Conservation (phyloP, 2,329 filamentous ascomycete genomes). For the Aspergillus cejpii region DNA sequence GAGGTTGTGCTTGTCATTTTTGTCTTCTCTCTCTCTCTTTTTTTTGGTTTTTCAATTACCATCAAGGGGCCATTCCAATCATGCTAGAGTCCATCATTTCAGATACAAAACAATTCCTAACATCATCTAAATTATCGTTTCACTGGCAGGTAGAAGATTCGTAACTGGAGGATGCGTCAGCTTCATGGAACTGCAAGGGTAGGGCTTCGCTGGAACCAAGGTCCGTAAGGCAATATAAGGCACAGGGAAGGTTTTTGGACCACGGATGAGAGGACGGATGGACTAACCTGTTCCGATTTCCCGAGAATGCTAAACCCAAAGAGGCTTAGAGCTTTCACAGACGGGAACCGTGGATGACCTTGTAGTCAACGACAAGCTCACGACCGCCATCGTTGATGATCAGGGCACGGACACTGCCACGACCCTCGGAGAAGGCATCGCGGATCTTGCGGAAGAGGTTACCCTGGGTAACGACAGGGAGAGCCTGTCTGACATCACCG, state of each 20-base stretch:
- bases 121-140: not conserved
- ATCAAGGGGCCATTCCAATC: not conserved
- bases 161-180: not conserved
- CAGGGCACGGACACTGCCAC: conserved; percentile 87
- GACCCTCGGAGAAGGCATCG: conserved; percentile 80
- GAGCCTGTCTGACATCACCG: conserved; percentile 93
- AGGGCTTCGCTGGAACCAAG: not conserved
- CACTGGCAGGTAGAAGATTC: not conserved
- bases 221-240: not conserved
- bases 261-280: not conserved
- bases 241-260: too few relatives aligned
- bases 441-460: conserved; percentile 74
- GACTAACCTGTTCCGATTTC: conserved; percentile 1
- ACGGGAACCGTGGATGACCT: conserved; percentile 79
- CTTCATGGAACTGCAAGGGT: not conserved
- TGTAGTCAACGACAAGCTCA: conserved; percentile 97
- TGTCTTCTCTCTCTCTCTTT: not conserved
- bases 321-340: conserved; percentile 43
- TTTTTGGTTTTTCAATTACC: not conserved
- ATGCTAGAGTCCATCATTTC: conserved; percentile 3
- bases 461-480: conserved; percentile 92
- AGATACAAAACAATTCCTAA: conserved; percentile 3
- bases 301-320: conserved; percentile 8
- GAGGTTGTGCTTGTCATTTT: not conserved
- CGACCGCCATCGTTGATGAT: conserved; percentile 90